Conservation (phyloP, 768 basidiomycete species). For the Pleurotus cornucopiae region DNA sequence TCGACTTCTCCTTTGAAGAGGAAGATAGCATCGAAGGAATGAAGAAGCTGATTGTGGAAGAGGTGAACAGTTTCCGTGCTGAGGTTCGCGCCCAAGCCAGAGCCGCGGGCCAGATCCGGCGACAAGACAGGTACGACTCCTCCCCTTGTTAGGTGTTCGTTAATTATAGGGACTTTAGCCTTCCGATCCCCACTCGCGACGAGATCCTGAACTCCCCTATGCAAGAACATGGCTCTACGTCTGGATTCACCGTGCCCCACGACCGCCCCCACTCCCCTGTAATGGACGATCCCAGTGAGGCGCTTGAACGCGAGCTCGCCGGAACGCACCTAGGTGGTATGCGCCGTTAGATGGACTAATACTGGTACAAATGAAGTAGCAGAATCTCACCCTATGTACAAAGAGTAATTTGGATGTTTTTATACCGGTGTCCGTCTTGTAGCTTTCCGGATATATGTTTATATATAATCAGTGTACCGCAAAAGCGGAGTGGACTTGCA, state of each 20-base stretch:
- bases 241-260: slow-evolving; percentile 52
- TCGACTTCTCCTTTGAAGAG: slow-evolving; percentile 95
- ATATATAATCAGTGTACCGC: too few species aligned
- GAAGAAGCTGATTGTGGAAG: slow-evolving; percentile 92
- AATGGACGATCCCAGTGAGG: slow-evolving; percentile 82
- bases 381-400: too few species aligned
- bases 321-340: slow-evolving; percentile 50
- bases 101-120: slow-evolving; percentile 64
- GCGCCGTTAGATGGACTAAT: neutral
- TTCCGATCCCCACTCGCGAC: slow-evolving; percentile 77
- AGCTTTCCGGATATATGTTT: too few species aligned
- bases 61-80: slow-evolving; percentile 85
- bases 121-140: slow-evolving; percentile 63
- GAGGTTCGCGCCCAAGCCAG: slow-evolving; percentile 85
- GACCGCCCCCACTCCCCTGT: slow-evolving; percentile 60
- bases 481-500: too few species aligned
- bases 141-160: neutral
- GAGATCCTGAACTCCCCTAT: slow-evolving; percentile 79
- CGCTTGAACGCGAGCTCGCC: slow-evolving; percentile 83
- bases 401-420: too few species aligned
- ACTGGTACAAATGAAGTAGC: too few species aligned
- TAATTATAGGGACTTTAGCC: slow-evolving; percentile 32
- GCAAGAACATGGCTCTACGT: slow-evolving; percentile 70
- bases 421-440: too few species aligned
- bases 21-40: slow-evolving; percentile 97